phyloP scores from a whole-genome alignment of 2,329 filamentous ascomycete species.

The Thelonectria discophora region DNA sequence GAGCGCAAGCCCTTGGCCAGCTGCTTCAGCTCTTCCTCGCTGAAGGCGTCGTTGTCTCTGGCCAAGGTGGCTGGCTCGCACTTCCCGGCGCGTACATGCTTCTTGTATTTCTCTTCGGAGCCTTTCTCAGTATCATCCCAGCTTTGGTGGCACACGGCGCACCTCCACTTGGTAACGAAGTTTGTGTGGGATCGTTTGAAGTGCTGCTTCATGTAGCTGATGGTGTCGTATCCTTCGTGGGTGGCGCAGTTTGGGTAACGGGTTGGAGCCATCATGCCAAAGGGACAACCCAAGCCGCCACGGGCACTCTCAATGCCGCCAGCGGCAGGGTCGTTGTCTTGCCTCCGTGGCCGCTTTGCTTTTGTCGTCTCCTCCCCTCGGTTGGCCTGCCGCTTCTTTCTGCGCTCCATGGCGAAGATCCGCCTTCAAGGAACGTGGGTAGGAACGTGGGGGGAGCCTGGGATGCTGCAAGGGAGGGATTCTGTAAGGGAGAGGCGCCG shows the following conservation, averaged over 20 bases:
- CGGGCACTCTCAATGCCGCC: background rate
- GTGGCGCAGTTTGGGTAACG: background rate
- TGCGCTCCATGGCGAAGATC: background rate
- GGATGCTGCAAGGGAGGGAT: background rate
- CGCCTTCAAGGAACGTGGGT: background rate
- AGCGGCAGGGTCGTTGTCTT: background rate
- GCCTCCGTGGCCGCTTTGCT: background rate
- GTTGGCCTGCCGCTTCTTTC: background rate
- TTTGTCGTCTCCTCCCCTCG: background rate
- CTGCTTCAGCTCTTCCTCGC: background rate
- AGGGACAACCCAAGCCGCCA: background rate
- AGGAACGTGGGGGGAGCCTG: too few relatives aligned
- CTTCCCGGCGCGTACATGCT: background rate
- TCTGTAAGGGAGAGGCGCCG: too few relatives aligned
- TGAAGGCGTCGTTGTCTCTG: background rate
- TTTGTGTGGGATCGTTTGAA: background rate
- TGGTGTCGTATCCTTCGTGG: background rate
- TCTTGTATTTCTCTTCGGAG: background rate
- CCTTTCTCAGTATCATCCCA: background rate
- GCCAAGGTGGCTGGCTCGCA: background rate
- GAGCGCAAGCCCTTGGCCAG: background rate
- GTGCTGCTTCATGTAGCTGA: background rate
- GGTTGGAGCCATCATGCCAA: background rate
- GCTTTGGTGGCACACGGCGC: background rate
- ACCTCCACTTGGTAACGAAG: background rate